Evolutionary conservation across 1,284 basidiomycete species (phyloP), one percentile per base, ranked within the genome.

Genomic region (Marasmius oreades): DNA sequence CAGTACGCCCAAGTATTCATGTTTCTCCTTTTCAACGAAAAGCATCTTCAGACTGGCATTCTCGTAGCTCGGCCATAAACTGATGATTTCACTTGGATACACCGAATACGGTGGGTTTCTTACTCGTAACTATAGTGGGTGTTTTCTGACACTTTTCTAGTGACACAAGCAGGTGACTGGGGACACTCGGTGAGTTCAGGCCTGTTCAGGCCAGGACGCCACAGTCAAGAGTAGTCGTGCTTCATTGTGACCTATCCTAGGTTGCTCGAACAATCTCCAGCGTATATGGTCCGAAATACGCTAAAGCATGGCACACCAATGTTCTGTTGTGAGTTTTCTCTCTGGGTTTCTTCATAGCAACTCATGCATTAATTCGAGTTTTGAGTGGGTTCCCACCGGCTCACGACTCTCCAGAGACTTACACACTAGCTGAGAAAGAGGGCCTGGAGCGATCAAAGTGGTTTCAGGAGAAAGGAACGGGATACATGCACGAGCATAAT

Each of bases 21-120:
- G 5, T 22, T 23, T 20, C 36, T 10, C 20, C 7, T 26, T 18
- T 53, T 26, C 36, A 8, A 14, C n/a, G 12, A 26, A n/a, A 43
- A 34, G 48, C 39, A 10, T 31, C 16, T 18, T n/a, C 28, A n/a
- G 7, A 42, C n/a, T 11, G 39, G 20, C 7, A 11, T 47, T 42
- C 52, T 54, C 36, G 10, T 56, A 77, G 77, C 63, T 77, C 12
- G 69, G 73, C 14, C 69, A 82, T 52, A 82, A 81, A 58, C 60
- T 84, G 31, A 83, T 82, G 81, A 60, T 80, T 3, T 67, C 75
- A 0, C 65, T 83, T 22, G 79, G 81, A 5, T 82, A 84, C 58
- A 62, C 73, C 39, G 70, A 81, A 64, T 83, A 82, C 44, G 12
- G 24, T 33, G 48, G 23, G 51, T 53, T 22, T 10, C 28, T n/a